Evolutionary conservation across 1,284 basidiomycete species (phyloP).

Genomic region (Boletus smithii): DNA sequence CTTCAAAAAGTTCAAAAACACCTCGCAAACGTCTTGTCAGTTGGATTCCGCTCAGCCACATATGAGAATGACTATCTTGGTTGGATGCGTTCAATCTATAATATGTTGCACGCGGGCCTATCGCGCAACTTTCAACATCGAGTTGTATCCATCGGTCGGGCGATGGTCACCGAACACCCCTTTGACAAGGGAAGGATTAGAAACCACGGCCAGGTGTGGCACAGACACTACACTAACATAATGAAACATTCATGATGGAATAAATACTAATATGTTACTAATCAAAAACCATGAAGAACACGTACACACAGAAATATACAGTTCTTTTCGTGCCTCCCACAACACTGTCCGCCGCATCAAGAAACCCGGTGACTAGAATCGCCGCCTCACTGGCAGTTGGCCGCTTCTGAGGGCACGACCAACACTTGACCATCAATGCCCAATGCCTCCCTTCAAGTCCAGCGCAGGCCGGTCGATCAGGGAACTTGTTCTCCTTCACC

Average conservation of each 20-base stretch:
- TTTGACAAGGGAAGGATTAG: too few relatives aligned
- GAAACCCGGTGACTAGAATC: background rate
- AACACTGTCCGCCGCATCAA: background rate
- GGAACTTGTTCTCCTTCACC: background rate
- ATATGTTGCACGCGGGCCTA: too few relatives aligned
- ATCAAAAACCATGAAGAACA: background rate
- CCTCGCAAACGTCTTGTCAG: background rate
- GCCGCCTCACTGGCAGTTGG: background rate
- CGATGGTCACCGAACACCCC: too few relatives aligned
- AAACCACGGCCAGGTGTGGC: too few relatives aligned
- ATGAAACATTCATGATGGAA: too few relatives aligned
- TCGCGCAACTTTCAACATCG: too few relatives aligned
- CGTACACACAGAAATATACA: background rate
- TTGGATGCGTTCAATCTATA: too few relatives aligned
- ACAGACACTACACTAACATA: too few relatives aligned
- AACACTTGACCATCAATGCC: conserved; percentile 2
- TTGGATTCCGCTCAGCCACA: background rate
- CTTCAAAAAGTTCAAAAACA: conserved; percentile 14
- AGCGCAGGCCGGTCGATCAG: background rate
- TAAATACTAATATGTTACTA: background rate
- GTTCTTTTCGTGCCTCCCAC: background rate
- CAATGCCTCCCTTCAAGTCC: background rate
- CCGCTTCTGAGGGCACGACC: background rate
- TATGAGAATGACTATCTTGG: background rate
- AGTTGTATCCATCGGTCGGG: too few relatives aligned